Percentiles rank a stretch among this genome's conserved stretches.
These are phyloP conservation scores for Rhodotorula sp. DNA, from an alignment of 1,284 basidiomycete species.

Conservation along the genomic window DNA sequence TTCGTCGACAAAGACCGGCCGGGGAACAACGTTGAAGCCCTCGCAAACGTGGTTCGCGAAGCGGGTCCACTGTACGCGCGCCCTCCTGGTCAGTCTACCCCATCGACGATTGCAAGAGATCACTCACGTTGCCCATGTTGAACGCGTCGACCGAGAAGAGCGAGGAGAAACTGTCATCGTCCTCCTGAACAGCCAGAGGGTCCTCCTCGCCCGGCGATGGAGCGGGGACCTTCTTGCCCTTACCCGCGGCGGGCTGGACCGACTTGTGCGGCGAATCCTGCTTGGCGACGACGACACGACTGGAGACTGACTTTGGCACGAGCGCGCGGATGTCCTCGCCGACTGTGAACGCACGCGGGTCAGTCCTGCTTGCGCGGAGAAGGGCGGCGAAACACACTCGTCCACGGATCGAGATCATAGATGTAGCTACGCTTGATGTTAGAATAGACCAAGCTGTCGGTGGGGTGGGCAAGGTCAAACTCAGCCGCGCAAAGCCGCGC, in stretches of 20 bases:
- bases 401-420: conserved; percentile 22
- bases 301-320: not conserved
- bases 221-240: conserved; percentile 1
- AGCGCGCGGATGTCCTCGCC: conserved; percentile 17
- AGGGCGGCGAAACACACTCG: not conserved
- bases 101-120: not conserved
- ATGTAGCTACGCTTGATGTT: conserved; percentile 17
- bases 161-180: not conserved
- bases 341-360: not conserved
- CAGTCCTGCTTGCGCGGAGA: not conserved
- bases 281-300: not conserved
- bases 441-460: not conserved
- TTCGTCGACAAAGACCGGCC: conserved; percentile 34
- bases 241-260: not conserved
- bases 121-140: conserved; percentile 18
- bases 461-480: too few relatives aligned
- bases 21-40: conserved; percentile 13
- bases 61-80: conserved; percentile 41
- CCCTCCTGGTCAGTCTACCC: not conserved
- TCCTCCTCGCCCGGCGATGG: not conserved
- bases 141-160: conserved; percentile 25
- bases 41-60: conserved; percentile 37
- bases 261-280: not conserved
- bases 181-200: not conserved
- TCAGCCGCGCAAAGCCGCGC: too few relatives aligned